Percentiles rank a stretch among this genome's conserved stretches.
phyloP scores from a whole-genome alignment of 192 early-diverging fungal species.

The Linnemannia zychae region DNA sequence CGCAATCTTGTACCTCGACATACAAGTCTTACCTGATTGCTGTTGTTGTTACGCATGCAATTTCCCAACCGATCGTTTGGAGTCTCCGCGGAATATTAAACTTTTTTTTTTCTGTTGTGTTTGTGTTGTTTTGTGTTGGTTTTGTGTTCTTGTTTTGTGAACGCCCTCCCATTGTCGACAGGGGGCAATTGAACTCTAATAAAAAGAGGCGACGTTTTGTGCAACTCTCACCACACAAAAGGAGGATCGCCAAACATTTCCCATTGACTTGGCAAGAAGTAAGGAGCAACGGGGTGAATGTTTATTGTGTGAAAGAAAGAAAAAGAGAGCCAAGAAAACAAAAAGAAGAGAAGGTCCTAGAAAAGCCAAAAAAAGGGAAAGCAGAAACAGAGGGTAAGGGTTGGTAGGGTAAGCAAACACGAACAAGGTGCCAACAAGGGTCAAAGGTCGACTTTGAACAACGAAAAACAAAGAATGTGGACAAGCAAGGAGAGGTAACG shows the following conservation, averaged over 20 bases:
- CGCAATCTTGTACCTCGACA: too few relatives aligned
- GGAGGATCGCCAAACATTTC: background rate
- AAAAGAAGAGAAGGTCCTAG: background rate
- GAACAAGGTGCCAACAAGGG: background rate
- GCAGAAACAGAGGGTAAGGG: background rate
- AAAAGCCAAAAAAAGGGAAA: background rate
- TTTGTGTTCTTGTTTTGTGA: background rate
- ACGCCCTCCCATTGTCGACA: background rate
- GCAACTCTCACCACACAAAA: background rate
- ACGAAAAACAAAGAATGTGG: background rate
- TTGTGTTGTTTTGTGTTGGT: background rate
- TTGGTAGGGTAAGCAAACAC: background rate
- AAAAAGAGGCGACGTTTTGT: background rate
- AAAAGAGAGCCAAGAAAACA: background rate
- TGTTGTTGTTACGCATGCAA: too few relatives aligned
- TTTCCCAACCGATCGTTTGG: background rate
- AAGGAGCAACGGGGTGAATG: background rate
- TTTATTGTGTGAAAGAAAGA: background rate
- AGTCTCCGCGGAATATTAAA: constrained; percentile 1
- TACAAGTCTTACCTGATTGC: too few relatives aligned
- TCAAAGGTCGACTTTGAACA: too few relatives aligned
- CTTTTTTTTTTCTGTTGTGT: background rate
- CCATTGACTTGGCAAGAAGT: background rate
- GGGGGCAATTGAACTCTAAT: constrained; percentile 2
- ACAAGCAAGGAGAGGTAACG: background rate